Evolutionary conservation across 345 rosid species (phyloP).

Genomic region (Brassica nigra): DNA sequence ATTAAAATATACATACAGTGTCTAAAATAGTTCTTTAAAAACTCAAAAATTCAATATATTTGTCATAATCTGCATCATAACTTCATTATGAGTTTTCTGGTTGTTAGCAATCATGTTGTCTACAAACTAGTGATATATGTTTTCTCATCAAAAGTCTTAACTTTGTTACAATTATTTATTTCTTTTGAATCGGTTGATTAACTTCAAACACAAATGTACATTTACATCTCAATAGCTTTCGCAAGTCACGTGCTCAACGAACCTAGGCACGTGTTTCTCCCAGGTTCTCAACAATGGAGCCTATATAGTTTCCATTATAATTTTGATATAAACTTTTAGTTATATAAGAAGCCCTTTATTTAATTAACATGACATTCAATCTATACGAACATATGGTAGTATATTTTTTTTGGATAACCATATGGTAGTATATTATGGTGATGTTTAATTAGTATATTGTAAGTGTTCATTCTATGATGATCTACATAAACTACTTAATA

Average conservation of each 20-base stretch:
- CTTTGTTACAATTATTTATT: background rate
- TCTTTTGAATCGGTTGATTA: constrained; percentile 1
- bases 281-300: constrained; percentile 6
- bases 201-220: background rate
- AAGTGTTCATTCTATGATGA: background rate
- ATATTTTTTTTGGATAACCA: no score
- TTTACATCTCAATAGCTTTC: background rate
- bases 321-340: background rate
- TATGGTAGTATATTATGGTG: background rate
- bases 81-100: background rate
- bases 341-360: background rate
- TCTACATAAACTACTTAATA: background rate
- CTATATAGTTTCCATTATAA: background rate
- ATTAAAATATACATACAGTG: background rate
- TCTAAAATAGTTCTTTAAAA: background rate
- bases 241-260: constrained; percentile 21
- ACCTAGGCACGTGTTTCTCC: constrained; percentile 21
- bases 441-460: background rate
- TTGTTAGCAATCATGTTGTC: constrained; percentile 14
- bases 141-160: background rate
- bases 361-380: background rate
- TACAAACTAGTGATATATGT: constrained; percentile 4
- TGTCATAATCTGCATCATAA: constrained; percentile 16
- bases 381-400: background rate
- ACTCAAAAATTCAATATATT: background rate